Evolutionary conservation across 2,329 filamentous ascomycete species (phyloP).

Genomic region (Trichoderma guizhouense): DNA sequence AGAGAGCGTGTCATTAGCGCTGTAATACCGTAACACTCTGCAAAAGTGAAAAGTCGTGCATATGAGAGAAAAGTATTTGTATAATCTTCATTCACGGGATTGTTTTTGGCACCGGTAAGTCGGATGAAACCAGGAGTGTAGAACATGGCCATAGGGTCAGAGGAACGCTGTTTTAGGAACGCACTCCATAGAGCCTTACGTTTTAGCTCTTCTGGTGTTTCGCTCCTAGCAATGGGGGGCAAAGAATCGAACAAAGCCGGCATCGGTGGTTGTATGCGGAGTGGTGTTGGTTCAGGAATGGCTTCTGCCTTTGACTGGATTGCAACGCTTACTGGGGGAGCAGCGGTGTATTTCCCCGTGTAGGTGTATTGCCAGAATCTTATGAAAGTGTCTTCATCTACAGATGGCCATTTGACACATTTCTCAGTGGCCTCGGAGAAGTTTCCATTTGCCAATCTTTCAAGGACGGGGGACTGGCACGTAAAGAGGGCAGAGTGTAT

Average conservation of each 20-base stretch:
- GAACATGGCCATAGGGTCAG: neutral
- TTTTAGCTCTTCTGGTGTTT: neutral
- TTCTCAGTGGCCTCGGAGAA: constrained; percentile 16
- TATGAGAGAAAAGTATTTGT: constrained; percentile 10
- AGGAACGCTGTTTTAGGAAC: neutral
- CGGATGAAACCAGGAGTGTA: neutral
- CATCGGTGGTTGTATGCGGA: too few relatives aligned
- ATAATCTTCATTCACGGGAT: neutral
- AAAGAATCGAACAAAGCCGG: neutral
- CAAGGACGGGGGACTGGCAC: constrained; percentile 15
- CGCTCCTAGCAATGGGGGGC: too few relatives aligned
- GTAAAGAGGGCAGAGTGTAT: constrained; percentile 20
- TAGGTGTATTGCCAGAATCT: constrained; percentile 20
- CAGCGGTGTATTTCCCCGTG: constrained; percentile 15
- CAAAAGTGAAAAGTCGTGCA: constrained; percentile 18
- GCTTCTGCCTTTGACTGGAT: neutral
- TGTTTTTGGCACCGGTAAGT: neutral
- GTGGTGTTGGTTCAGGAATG: neutral
- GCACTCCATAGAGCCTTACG: neutral
- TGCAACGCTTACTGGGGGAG: neutral
- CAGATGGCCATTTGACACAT: constrained; percentile 15
- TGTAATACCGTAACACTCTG: constrained; percentile 19
- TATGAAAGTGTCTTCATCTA: constrained; percentile 19
- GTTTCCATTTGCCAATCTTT: constrained; percentile 16
- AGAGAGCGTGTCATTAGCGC: constrained; percentile 15